Percentiles rank a stretch among this genome's conserved stretches.
Conservation (phyloP, 148 eudicot species). For the Bassia scoparia region DNA sequence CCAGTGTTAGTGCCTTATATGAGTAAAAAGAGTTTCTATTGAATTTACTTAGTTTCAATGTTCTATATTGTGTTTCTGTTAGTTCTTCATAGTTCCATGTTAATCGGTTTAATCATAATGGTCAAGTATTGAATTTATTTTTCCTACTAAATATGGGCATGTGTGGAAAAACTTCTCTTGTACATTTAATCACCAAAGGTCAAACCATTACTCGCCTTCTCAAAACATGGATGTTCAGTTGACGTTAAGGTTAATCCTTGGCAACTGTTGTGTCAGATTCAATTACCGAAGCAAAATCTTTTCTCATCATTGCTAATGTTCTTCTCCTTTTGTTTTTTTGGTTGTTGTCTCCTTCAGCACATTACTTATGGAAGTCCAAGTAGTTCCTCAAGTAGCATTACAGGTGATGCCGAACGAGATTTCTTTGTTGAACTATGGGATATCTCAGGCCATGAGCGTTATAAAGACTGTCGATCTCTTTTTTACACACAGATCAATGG, state of each 20-base stretch:
- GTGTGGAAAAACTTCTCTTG: constrained; percentile 96
- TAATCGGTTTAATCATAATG: constrained; percentile 5
- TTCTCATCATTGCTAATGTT: constrained; percentile 8
- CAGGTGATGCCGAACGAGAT: constrained; percentile 74
- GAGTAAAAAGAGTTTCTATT: not conserved
- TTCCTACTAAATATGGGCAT: constrained; percentile 31
- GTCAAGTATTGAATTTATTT: constrained; percentile 2
- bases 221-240: constrained; percentile 85
- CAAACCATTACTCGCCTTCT: constrained; percentile 64
- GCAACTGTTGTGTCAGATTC: constrained; percentile 10
- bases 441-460: constrained; percentile 92
- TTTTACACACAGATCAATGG: constrained; percentile 89
- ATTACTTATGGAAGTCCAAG: constrained; percentile 69
- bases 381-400: constrained; percentile 79
- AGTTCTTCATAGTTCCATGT: not conserved
- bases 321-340: constrained; percentile 10
- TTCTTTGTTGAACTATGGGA: constrained; percentile 95
- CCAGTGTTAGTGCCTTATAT: not conserved
- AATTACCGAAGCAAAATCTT: not conserved
- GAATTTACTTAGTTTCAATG: not conserved
- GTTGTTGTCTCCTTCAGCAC: constrained; percentile 75
- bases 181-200: constrained; percentile 86
- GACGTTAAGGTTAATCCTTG: constrained; percentile 56
- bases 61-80: not conserved
- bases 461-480: constrained; percentile 87